Conservation (phyloP, 257 asterid species). For the Nicotiana attenuata region DNA sequence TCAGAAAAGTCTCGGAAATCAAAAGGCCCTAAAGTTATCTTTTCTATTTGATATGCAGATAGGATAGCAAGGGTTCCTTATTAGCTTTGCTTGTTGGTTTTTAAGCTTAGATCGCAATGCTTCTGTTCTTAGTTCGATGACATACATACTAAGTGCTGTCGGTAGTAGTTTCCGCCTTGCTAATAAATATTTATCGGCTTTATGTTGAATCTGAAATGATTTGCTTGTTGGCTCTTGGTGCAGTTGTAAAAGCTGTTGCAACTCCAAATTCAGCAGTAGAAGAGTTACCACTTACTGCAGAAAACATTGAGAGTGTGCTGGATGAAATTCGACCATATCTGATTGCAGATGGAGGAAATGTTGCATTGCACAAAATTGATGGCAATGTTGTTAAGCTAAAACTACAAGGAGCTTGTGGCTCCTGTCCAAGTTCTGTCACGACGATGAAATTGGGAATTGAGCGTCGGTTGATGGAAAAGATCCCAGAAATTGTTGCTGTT, state of each 20-base stretch:
- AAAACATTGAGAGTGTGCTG: constrained; percentile 80
- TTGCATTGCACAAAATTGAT: constrained; percentile 87
- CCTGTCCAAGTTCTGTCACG: constrained; percentile 81
- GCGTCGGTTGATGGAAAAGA: constrained; percentile 86
- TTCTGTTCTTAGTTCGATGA: background rate
- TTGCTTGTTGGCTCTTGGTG: constrained; percentile 15
- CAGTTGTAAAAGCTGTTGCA: constrained; percentile 69
- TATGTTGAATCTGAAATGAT: background rate
- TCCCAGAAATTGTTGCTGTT: constrained; percentile 89
- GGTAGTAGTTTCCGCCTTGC: background rate
- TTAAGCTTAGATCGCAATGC: background rate
- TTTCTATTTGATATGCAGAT: background rate
- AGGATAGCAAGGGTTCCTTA: background rate
- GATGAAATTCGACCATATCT: constrained; percentile 94
- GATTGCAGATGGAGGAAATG: constrained; percentile 96
- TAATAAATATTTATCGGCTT: background rate
- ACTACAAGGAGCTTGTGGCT: constrained; percentile 98
- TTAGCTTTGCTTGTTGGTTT: background rate
- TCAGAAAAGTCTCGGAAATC: background rate
- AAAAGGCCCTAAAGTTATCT: background rate
- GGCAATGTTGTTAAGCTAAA: constrained; percentile 85
- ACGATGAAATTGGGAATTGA: constrained; percentile 98
- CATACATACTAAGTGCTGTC: background rate
- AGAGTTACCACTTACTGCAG: constrained; percentile 81
- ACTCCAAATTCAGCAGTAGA: constrained; percentile 53